Evolutionary conservation across 495 filamentous ascomycete genomes (phyloP).

Genomic region (Tuber brumale): DNA sequence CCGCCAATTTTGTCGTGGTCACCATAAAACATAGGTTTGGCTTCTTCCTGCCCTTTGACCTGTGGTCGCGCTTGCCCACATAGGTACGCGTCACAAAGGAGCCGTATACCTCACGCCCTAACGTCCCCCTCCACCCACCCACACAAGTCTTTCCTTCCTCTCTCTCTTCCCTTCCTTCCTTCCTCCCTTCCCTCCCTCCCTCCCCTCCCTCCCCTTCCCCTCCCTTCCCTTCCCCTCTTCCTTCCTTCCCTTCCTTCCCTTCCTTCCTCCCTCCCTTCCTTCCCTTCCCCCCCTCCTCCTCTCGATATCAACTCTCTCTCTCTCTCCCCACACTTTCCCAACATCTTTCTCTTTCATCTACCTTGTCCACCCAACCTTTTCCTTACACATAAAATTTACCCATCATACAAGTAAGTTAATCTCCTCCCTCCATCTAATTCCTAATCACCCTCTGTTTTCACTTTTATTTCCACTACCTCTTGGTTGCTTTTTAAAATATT

Average conservation of each 20-base stretch:
- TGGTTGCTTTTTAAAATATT: background rate
- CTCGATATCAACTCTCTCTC: constrained; percentile 46
- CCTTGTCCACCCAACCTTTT: constrained; percentile 7
- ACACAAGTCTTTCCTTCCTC: background rate
- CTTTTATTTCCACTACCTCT: background rate
- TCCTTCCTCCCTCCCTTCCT: constrained; percentile 45
- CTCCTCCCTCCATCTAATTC: background rate
- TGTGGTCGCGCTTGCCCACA: background rate
- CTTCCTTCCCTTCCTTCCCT: constrained; percentile 46
- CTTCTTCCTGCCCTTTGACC: background rate
- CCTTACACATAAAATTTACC: background rate
- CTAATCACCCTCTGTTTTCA: constrained; percentile 11
- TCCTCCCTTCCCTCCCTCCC: constrained; percentile 46
- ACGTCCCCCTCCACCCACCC: background rate
- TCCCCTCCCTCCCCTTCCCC: constrained; percentile 47
- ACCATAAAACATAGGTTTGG: background rate
- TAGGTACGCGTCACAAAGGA: background rate
- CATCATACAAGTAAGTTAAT: background rate
- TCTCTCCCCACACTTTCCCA: constrained; percentile 40
- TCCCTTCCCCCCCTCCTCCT: constrained; percentile 19
- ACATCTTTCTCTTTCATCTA: constrained; percentile 16
- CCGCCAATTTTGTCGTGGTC: background rate
- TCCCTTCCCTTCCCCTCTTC: constrained; percentile 44
- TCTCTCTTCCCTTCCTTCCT: constrained; percentile 7
- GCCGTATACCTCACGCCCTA: background rate